phyloP scores from a whole-genome alignment of 2,329 filamentous ascomycete species.

The Sphaerostilbella broomeana region DNA sequence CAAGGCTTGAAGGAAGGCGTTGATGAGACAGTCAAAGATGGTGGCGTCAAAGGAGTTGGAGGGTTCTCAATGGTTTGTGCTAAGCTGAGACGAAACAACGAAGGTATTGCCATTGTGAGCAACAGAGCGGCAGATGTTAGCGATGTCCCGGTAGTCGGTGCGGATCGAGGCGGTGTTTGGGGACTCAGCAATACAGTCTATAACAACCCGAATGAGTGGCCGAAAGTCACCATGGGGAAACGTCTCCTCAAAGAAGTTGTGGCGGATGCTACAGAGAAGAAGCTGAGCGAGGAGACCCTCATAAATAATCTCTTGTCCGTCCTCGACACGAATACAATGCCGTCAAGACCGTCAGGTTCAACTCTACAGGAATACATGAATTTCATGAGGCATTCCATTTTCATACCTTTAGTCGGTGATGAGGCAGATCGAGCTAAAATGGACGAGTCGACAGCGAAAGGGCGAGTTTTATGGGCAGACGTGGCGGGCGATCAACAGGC shows the following conservation, averaged over 20 bases:
- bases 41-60: slow-evolving; percentile 53
- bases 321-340: slow-evolving; percentile 52
- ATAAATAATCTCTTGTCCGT: slow-evolving; percentile 46
- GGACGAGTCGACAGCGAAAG: slow-evolving; percentile 34
- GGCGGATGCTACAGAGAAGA: slow-evolving; percentile 30
- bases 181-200: slow-evolving; percentile 59
- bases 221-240: slow-evolving; percentile 52
- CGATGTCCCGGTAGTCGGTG: slow-evolving; percentile 52
- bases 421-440: slow-evolving; percentile 39
- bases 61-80: slow-evolving; percentile 63
- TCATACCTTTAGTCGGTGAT: slow-evolving; percentile 52
- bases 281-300: slow-evolving; percentile 41
- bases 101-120: slow-evolving; percentile 54
- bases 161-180: slow-evolving; percentile 45
- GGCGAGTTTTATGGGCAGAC: slow-evolving; percentile 29
- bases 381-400: slow-evolving; percentile 53
- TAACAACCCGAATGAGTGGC: slow-evolving; percentile 48
- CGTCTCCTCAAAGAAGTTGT: slow-evolving; percentile 39
- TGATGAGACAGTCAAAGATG: slow-evolving; percentile 43
- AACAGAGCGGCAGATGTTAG: slow-evolving; percentile 49
- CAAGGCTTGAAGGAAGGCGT: slow-evolving; percentile 46
- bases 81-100: slow-evolving; percentile 43
- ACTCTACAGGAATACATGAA: slow-evolving; percentile 49
- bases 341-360: slow-evolving; percentile 31
- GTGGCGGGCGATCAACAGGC: slow-evolving; percentile 31